Conservation (phyloP, 2,329 filamentous ascomycete species). For the Verticillium klebahnii region DNA sequence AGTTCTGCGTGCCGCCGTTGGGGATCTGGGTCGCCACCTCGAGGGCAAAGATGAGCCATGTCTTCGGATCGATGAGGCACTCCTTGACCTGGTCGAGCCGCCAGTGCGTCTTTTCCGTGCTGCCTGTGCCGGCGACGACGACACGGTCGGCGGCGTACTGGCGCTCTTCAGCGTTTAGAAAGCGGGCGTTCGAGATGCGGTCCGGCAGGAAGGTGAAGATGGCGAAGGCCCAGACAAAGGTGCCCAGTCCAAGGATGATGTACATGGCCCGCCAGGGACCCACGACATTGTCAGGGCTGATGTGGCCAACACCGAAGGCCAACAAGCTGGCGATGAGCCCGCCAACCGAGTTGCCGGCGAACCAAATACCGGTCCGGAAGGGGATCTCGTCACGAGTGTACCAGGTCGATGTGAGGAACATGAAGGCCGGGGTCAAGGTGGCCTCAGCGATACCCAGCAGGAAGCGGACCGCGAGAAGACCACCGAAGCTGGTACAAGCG, state of each 20-base stretch:
- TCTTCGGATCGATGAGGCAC: slow-evolving; percentile 53
- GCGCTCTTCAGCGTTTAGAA: slow-evolving; percentile 50
- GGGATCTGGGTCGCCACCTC: slow-evolving; percentile 52
- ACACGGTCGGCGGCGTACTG: slow-evolving; percentile 41
- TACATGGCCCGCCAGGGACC: slow-evolving; percentile 55
- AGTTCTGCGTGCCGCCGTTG: slow-evolving; percentile 57
- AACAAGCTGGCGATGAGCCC: slow-evolving; percentile 43
- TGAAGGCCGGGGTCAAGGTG: slow-evolving; percentile 48
- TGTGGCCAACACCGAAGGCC: slow-evolving; percentile 53
- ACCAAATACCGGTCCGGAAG: slow-evolving; percentile 50
- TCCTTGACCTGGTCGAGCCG: slow-evolving; percentile 47
- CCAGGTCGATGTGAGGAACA: slow-evolving; percentile 52
- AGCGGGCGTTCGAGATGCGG: slow-evolving; percentile 48
- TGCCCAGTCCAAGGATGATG: slow-evolving; percentile 46
- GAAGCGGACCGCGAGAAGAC: slow-evolving; percentile 46
- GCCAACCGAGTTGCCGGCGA: slow-evolving; percentile 44
- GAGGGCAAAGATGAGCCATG: slow-evolving; percentile 53
- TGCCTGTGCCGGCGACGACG: slow-evolving; percentile 45
- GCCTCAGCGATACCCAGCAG: slow-evolving; percentile 52
- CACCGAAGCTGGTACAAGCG: slow-evolving; percentile 41
- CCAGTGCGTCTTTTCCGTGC: slow-evolving; percentile 43
- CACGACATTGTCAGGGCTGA: slow-evolving; percentile 34
- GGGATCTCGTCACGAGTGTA: slow-evolving; percentile 55
- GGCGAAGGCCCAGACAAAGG: slow-evolving; percentile 45
- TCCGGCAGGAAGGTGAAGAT: slow-evolving; percentile 47